Conservation (phyloP, 176 grass and related monocot genomes). For the Zea luxurians region DNA sequence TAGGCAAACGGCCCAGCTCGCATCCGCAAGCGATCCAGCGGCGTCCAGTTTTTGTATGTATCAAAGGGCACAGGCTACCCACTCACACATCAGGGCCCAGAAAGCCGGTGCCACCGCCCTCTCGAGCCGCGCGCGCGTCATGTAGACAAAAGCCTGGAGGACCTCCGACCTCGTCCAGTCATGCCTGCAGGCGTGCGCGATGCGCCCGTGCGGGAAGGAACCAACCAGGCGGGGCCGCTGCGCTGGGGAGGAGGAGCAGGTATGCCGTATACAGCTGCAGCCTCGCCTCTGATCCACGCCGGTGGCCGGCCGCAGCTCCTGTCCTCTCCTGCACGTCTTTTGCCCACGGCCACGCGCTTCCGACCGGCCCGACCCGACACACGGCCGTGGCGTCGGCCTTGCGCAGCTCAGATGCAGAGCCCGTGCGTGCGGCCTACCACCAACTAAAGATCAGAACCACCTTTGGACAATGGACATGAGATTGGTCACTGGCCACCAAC, state of each 20-base stretch:
- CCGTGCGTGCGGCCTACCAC: conserved; percentile 26
- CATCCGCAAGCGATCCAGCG: neutral
- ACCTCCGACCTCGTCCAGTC: neutral
- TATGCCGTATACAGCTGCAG: neutral
- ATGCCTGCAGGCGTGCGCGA: neutral
- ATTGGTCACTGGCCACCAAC: conserved; percentile 9
- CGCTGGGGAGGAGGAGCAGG: neutral
- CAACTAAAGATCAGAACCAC: conserved; percentile 12
- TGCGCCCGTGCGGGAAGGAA: conserved; percentile 14
- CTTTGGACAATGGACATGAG: conserved; percentile 17
- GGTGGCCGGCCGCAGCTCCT: neutral
- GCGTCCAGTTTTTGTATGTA: too few relatives aligned
- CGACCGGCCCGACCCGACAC: conserved; percentile 3
- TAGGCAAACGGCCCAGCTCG: neutral
- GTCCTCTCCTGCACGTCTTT: neutral
- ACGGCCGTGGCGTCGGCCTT: conserved; percentile 16
- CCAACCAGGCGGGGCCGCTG: neutral
- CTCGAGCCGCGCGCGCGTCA: neutral
- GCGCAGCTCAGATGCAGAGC: neutral
- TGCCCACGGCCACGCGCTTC: neutral
- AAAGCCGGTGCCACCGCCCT: neutral
- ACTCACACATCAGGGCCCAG: neutral
- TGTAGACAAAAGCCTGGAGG: neutral
- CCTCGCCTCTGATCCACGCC: too few relatives aligned
- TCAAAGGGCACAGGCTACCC: neutral